Conservation (phyloP, 2,329 filamentous ascomycete genomes). For the Aspergillus viridinutans region DNA sequence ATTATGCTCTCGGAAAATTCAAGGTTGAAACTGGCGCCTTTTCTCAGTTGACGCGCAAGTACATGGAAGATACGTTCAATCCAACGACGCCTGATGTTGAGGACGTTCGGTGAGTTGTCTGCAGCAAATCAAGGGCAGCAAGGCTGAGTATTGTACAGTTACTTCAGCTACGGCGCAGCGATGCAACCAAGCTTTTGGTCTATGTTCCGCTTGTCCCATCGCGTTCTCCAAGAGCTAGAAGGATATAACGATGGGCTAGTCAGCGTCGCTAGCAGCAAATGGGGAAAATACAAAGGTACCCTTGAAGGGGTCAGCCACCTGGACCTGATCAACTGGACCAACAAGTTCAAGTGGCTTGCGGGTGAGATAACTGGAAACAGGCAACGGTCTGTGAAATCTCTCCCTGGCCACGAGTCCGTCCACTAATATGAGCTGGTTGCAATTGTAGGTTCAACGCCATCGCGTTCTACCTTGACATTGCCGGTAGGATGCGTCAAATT, state of each 20-base stretch:
- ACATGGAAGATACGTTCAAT: conserved; percentile 58
- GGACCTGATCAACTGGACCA: conserved; percentile 65
- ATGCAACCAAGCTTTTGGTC: conserved; percentile 54
- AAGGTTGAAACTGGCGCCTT: conserved; percentile 58
- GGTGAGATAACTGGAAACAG: conserved; percentile 54
- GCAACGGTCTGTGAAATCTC: conserved; percentile 43
- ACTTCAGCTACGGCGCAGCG: conserved; percentile 61
- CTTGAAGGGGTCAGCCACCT: conserved; percentile 61
- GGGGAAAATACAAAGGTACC: conserved; percentile 62
- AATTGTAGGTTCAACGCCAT: conserved; percentile 60
- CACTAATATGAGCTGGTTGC: conserved; percentile 10
- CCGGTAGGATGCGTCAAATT: conserved; percentile 42
- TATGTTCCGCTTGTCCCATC: conserved; percentile 54
- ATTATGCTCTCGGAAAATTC: conserved; percentile 52
- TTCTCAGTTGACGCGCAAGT: conserved; percentile 55
- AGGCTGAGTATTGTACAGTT: conserved; percentile 32
- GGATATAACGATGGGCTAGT: conserved; percentile 62
- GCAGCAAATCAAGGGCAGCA: neutral
- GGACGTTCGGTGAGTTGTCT: conserved; percentile 42
- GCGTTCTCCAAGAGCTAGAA: conserved; percentile 51
- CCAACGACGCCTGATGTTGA: conserved; percentile 53
- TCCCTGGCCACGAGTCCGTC: neutral
- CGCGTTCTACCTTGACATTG: conserved; percentile 62
- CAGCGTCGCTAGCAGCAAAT: conserved; percentile 55
- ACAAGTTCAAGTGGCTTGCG: conserved; percentile 56